Conservation (phyloP, 257 asterid species). For the Forsythia suspensa region DNA sequence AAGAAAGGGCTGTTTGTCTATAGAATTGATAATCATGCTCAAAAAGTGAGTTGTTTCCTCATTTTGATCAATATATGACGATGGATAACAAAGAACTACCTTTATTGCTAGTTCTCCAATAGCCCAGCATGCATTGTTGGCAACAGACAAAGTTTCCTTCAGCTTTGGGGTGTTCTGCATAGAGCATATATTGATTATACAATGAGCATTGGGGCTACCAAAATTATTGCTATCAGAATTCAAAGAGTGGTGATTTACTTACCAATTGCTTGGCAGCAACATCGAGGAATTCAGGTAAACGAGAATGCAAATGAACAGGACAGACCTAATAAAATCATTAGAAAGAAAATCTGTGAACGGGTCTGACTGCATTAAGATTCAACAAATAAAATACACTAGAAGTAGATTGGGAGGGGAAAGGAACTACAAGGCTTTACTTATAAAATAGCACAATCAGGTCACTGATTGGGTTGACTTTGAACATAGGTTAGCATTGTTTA, state of each 20-base stretch:
- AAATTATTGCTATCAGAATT: not conserved
- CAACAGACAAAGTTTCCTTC: constrained; percentile 90
- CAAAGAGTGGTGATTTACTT: constrained; percentile 30
- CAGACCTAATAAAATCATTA: constrained; percentile 38
- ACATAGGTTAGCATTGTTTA: no score
- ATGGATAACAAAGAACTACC: constrained; percentile 33
- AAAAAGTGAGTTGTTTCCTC: constrained; percentile 5
- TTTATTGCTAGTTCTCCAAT: constrained; percentile 94
- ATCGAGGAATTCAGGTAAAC: constrained; percentile 82
- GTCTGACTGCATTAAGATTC: not conserved
- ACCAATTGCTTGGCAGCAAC: constrained; percentile 93
- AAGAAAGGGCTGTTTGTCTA: not conserved
- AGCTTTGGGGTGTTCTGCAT: constrained; percentile 72
- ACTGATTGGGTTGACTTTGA: no score
- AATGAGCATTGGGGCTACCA: constrained; percentile 7
- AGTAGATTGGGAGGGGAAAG: not conserved
- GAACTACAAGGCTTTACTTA: not conserved
- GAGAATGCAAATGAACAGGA: constrained; percentile 55
- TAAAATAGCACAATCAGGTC: not conserved
- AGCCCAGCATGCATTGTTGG: constrained; percentile 99
- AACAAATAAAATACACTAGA: not conserved
- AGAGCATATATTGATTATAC: constrained; percentile 21
- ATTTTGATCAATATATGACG: not conserved
- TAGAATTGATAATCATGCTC: constrained; percentile 1
- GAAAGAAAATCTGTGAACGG: not conserved